Conservation (phyloP, 306 rosid species). For the Acacia melanoxylon region DNA sequence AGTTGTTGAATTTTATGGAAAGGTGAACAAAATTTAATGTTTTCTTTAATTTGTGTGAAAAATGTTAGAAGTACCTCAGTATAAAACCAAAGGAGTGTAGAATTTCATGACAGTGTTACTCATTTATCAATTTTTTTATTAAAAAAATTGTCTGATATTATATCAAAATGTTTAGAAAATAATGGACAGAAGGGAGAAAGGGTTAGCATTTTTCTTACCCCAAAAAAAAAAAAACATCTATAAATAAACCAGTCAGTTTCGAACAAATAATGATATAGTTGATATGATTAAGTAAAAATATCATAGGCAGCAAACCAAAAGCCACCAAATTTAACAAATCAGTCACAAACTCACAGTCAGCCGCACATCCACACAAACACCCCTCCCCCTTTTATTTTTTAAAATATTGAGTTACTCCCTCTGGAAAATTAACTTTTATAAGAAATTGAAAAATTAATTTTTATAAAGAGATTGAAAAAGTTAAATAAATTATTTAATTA, state of each 20-base stretch:
- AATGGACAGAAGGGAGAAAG: background rate
- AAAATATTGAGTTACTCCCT: background rate
- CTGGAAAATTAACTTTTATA: rapidly evolving
- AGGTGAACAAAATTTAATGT: too few relatives aligned
- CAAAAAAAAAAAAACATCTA: background rate
- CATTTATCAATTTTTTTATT: too few relatives aligned
- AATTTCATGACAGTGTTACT: too few relatives aligned
- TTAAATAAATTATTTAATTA: too few relatives aligned
- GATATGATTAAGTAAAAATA: background rate
- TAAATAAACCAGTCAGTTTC: background rate
- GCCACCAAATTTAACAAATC: background rate
- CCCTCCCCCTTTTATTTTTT: background rate
- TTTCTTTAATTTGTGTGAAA: too few relatives aligned
- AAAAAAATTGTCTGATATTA: too few relatives aligned
- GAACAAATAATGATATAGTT: background rate
- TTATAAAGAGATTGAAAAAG: too few relatives aligned
- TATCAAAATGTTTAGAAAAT: too few relatives aligned
- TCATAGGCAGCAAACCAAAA: background rate
- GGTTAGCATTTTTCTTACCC: background rate
- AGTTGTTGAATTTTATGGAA: too few relatives aligned
- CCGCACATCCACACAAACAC: background rate
- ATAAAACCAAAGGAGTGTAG: too few relatives aligned
- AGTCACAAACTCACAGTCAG: background rate
- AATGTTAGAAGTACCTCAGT: too few relatives aligned
- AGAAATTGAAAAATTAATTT: too few relatives aligned